Percentiles rank a stretch among this genome's conserved stretches.
phyloP scores from a whole-genome alignment of 2,329 filamentous ascomycete genomes.

The Diaporthe australafricana region DNA sequence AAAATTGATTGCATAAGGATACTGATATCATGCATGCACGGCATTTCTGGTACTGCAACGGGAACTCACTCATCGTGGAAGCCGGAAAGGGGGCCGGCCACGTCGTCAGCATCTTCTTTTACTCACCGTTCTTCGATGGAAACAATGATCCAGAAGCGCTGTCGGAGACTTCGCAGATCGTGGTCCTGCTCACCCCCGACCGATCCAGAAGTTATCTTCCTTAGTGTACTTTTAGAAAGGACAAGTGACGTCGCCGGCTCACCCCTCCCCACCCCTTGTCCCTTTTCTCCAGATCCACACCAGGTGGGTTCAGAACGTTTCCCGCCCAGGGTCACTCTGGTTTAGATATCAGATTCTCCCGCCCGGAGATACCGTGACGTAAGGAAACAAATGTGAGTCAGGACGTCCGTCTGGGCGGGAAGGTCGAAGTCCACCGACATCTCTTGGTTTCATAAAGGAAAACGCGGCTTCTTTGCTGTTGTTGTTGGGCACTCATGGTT shows the following conservation, averaged over 20 bases:
- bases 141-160: not conserved
- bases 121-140: not conserved
- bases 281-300: slow-evolving; percentile 23
- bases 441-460: not conserved
- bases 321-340: not conserved
- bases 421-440: not conserved
- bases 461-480: not conserved
- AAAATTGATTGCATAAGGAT: no score
- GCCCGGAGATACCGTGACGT: slow-evolving; percentile 16
- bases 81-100: not conserved
- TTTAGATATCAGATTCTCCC: slow-evolving; percentile 10
- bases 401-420: not conserved
- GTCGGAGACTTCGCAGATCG: slow-evolving; percentile 20
- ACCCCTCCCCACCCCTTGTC: not conserved
- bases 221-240: slow-evolving; percentile 7
- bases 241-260: slow-evolving; percentile 20
- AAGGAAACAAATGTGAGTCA: slow-evolving; percentile 20
- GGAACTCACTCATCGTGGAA: no score
- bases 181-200: slow-evolving; percentile 16
- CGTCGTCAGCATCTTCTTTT: not conserved
- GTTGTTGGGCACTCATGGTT: not conserved
- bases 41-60: not conserved
- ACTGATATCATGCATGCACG: not conserved
- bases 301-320: slow-evolving; percentile 2
- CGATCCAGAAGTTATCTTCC: slow-evolving; percentile 25